Conservation (phyloP, 1,139 yeast genomes). For the Yamadazyma triangularis region DNA sequence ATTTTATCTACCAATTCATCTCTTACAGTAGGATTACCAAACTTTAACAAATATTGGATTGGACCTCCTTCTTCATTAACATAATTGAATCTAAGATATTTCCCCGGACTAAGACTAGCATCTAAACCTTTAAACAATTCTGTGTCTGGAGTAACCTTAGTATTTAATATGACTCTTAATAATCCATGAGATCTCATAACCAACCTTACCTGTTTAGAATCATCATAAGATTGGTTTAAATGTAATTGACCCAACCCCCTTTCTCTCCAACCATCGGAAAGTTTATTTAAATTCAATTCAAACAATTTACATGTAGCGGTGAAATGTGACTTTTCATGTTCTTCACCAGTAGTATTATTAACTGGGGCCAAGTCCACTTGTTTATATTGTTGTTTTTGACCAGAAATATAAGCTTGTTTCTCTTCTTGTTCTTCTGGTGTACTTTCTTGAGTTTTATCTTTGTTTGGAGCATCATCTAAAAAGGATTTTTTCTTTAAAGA, state of each 20-base stretch:
- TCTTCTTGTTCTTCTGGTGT: slow-evolving; percentile 10
- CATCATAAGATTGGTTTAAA: slow-evolving; percentile 53
- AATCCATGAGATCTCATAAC: slow-evolving; percentile 93
- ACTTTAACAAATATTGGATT: slow-evolving; percentile 76
- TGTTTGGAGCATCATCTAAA: no score
- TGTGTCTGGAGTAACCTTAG: slow-evolving; percentile 55
- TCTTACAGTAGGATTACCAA: slow-evolving; percentile 60
- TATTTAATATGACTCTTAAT: slow-evolving; percentile 75
- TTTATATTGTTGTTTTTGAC: slow-evolving; percentile 36
- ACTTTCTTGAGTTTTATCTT: slow-evolving; percentile 2
- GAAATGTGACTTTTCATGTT: slow-evolving; percentile 67
- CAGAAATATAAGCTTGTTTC: slow-evolving; percentile 5
- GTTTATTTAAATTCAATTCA: slow-evolving; percentile 60
- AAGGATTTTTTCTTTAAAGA: slow-evolving; percentile 51
- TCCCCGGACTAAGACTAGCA: slow-evolving; percentile 74
- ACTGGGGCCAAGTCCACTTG: slow-evolving; percentile 52
- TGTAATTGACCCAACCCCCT: slow-evolving; percentile 87
- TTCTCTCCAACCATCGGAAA: slow-evolving; percentile 88
- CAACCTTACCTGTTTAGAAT: slow-evolving; percentile 42
- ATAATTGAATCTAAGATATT: slow-evolving; percentile 66
- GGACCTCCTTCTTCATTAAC: slow-evolving; percentile 55
- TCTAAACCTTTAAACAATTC: slow-evolving; percentile 75
- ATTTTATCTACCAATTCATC: slow-evolving; percentile 54
- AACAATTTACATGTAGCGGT: slow-evolving; percentile 76
- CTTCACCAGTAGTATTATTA: slow-evolving; percentile 79